Evolutionary conservation across 2,329 filamentous ascomycete genomes (phyloP).

Genomic region (Calonectria pteridis): DNA sequence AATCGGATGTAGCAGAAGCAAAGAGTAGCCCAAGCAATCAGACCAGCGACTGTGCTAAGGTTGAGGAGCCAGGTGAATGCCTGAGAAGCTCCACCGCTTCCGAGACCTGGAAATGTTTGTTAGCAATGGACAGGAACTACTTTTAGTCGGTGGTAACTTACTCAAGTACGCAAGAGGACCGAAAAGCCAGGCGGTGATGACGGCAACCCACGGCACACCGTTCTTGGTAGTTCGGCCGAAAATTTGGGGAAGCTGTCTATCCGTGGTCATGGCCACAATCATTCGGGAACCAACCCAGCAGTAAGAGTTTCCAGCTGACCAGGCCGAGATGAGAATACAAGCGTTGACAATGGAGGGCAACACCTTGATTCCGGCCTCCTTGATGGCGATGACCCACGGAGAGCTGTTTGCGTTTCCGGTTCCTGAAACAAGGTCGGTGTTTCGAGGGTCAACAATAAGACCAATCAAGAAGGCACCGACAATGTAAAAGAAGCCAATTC

Average conservation of each 20-base stretch:
- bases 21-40: constrained; percentile 71
- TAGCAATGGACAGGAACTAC: accelerated
- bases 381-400: constrained; percentile 78
- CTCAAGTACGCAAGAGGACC: constrained; percentile 79
- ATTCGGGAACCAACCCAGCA: constrained; percentile 70
- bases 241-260: constrained; percentile 73
- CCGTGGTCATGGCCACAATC: constrained; percentile 75
- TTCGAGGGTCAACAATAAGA: constrained; percentile 72
- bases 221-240: constrained; percentile 71
- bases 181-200: constrained; percentile 68
- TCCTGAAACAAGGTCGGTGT: constrained; percentile 64
- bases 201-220: constrained; percentile 70
- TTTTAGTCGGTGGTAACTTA: constrained; percentile 57
- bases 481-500: constrained; percentile 72
- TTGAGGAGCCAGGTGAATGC: constrained; percentile 81
- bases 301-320: constrained; percentile 72
- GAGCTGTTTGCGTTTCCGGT: constrained; percentile 63
- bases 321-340: constrained; percentile 74
- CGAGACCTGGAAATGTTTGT: constrained; percentile 29
- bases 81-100: constrained; percentile 63
- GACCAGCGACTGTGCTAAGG: constrained; percentile 73
- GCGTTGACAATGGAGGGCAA: constrained; percentile 77
- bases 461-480: constrained; percentile 69
- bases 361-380: constrained; percentile 71
- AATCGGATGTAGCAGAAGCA: constrained; percentile 71